Percentiles rank a stretch among this genome's conserved stretches.
These are phyloP conservation scores for Mycothermus thermophilus DNA, from an alignment of 495 filamentous ascomycete species.

Conservation along the genomic window DNA sequence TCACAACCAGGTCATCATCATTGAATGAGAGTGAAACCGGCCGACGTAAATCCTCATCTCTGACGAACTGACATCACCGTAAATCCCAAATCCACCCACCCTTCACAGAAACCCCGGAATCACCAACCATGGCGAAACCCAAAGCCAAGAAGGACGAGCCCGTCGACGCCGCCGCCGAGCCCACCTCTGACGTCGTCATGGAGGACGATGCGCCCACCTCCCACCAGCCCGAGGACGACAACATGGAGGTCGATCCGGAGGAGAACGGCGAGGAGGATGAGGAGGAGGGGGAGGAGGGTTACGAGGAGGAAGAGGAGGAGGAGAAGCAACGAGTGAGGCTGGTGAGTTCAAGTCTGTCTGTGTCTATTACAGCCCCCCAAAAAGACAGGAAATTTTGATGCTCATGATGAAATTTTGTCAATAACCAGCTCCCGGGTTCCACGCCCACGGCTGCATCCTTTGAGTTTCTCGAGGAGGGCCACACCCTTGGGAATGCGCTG, in stretches of 20 bases:
- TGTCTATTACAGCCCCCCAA: no score
- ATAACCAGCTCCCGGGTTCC: constrained; percentile 50
- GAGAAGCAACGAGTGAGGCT: constrained; percentile 21
- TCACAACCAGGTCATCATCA: no score
- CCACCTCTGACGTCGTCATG: constrained; percentile 39
- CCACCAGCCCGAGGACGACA: constrained; percentile 27
- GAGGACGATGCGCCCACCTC: constrained; percentile 33
- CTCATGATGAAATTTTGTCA: no score
- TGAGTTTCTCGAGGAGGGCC: constrained; percentile 81
- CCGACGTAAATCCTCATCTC: no score
- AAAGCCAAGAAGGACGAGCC: constrained; percentile 12
- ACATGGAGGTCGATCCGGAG: constrained; percentile 21
- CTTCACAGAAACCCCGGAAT: not conserved
- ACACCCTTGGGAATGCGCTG: constrained; percentile 89
- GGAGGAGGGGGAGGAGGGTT: constrained; percentile 23
- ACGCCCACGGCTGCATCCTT: constrained; percentile 58
- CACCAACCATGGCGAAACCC: constrained; percentile 14
- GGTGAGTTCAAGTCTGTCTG: constrained; percentile 9
- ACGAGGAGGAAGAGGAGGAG: constrained; percentile 13
- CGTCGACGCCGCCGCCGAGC: constrained; percentile 5
- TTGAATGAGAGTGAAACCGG: no score
- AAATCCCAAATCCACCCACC: no score
- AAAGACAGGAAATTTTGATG: no score
- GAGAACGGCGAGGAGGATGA: constrained; percentile 23
- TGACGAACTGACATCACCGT: no score